Evolutionary conservation across 768 basidiomycete genomes (phyloP).

Genomic region (Boletus reticuloceps): DNA sequence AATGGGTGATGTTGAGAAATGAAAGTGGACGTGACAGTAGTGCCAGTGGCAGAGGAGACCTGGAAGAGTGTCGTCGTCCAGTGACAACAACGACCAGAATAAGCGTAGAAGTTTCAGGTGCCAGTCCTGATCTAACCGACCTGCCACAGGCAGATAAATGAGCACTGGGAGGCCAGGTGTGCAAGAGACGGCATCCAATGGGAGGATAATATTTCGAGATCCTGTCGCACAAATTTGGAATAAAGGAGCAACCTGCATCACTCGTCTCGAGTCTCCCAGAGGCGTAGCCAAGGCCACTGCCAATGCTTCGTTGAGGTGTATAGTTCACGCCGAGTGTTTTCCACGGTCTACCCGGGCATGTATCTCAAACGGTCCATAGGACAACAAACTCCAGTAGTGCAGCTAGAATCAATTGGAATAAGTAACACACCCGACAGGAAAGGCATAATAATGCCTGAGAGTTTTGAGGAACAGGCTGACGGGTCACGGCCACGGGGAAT

Average conservation of each 20-base stretch:
- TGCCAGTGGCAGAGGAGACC: neutral
- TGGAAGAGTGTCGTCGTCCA: neutral
- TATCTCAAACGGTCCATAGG: too few species aligned
- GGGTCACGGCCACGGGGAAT: neutral
- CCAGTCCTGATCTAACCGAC: slow-evolving; percentile 17
- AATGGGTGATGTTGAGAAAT: neutral
- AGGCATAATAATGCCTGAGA: too few species aligned
- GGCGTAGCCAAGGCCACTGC: slow-evolving; percentile 10
- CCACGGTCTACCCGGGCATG: neutral
- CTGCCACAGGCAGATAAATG: neutral
- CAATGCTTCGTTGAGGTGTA: neutral
- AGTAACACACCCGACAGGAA: neutral
- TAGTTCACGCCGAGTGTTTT: too few species aligned
- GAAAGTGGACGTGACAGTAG: neutral
- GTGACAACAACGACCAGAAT: neutral
- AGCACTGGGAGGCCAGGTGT: neutral
- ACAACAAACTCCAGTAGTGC: neutral
- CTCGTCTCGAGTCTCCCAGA: neutral
- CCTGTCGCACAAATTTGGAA: neutral
- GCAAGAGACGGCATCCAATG: neutral
- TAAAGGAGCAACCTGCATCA: neutral
- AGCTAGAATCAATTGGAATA: neutral
- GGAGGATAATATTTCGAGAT: neutral
- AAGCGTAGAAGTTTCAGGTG: neutral
- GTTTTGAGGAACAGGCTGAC: neutral